A percentile compares a stretch with the other conserved stretches of the same genome.
phyloP scores from a whole-genome alignment of 352 stramenopile genomes.

The Pythium pyrilobum region DNA sequence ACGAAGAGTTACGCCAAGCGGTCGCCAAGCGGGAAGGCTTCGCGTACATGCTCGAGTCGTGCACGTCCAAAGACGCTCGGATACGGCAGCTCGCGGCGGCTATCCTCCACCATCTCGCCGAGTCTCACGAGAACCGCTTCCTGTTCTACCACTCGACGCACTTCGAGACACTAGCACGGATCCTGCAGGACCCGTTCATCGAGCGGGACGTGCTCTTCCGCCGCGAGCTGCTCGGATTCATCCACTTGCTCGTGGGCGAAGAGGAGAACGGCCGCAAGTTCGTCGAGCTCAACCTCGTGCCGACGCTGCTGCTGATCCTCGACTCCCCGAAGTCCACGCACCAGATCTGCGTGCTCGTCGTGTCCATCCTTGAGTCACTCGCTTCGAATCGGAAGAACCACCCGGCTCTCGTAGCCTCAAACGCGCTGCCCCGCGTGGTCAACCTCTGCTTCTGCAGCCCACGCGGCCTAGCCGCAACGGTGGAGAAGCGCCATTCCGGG shows the following conservation, averaged over 20 bases:
- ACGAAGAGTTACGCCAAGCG: slow-evolving; percentile 51
- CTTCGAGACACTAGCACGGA: slow-evolving; percentile 38
- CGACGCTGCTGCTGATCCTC: slow-evolving; percentile 51
- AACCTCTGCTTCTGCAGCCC: slow-evolving; percentile 41
- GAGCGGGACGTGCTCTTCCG: slow-evolving; percentile 55
- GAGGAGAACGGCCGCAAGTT: slow-evolving; percentile 51
- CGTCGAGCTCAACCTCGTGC: slow-evolving; percentile 46
- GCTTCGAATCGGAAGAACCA: slow-evolving; percentile 48
- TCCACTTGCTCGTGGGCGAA: slow-evolving; percentile 51
- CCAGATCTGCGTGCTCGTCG: slow-evolving; percentile 41
- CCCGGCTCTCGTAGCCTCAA: slow-evolving; percentile 35
- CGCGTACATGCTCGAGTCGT: slow-evolving; percentile 55
- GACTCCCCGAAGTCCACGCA: slow-evolving; percentile 28
- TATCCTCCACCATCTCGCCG: slow-evolving; percentile 56
- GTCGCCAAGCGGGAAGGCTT: slow-evolving; percentile 68
- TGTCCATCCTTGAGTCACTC: slow-evolving; percentile 54
- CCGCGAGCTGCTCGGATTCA: slow-evolving; percentile 54
- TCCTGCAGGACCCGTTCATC: slow-evolving; percentile 65
- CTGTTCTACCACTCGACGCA: slow-evolving; percentile 60
- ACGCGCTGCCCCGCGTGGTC: slow-evolving; percentile 41
- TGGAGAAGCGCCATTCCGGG: not conserved
- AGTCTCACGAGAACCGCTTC: slow-evolving; percentile 45
- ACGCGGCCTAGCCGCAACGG: not conserved
- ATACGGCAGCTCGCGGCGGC: slow-evolving; percentile 46
- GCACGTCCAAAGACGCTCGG: slow-evolving; percentile 47